A percentile compares a stretch with the other conserved stretches of the same genome.
Conservation (phyloP, 2,329 filamentous ascomycete genomes). For the Neofusicoccum sp. region DNA sequence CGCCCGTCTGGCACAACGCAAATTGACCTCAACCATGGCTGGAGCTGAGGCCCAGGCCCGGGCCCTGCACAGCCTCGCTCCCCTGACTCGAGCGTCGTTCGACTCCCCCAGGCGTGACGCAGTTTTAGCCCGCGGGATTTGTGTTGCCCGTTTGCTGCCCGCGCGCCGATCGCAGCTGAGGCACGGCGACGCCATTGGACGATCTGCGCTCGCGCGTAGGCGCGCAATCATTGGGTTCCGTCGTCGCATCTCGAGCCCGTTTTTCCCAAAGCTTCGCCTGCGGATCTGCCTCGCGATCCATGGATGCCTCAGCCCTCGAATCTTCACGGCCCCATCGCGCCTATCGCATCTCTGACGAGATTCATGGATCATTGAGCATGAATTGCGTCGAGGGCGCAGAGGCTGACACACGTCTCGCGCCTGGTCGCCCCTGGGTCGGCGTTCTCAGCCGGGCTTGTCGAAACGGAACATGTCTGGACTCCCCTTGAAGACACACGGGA, state of each 20-base stretch:
- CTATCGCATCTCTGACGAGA: slow-evolving; percentile 2
- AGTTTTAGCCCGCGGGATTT: slow-evolving; percentile 12
- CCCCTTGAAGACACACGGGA: not conserved
- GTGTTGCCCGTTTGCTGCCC: slow-evolving; percentile 2
- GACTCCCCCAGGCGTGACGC: slow-evolving; percentile 4
- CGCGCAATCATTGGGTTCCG: not conserved
- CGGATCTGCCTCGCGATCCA: slow-evolving; percentile 9
- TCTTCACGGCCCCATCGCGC: slow-evolving; percentile 3
- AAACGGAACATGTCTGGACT: slow-evolving; percentile 16
- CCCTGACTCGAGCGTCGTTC: slow-evolving; percentile 4
- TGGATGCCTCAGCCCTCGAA: slow-evolving; percentile 14
- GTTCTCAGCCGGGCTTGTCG: not conserved
- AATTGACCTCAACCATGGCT: slow-evolving; percentile 15
- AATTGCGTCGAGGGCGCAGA: not conserved
- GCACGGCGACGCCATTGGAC: not conserved
- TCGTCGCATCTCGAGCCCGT: slow-evolving; percentile 1
- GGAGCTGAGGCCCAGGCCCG: slow-evolving; percentile 7
- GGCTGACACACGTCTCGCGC: slow-evolving; percentile 6
- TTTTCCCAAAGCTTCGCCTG: slow-evolving; percentile 14
- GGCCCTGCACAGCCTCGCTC: slow-evolving; percentile 13
- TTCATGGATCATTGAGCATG: not conserved
- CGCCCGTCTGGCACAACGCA: slow-evolving; percentile 1
- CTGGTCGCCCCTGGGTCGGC: not conserved
- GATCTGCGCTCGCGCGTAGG: not conserved
- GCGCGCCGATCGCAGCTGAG: slow-evolving; percentile 8